Base-by-base conservation (phyloP, 202 grass and related monocot species). In the Bolboschoenoplectus hybrid region DNA sequence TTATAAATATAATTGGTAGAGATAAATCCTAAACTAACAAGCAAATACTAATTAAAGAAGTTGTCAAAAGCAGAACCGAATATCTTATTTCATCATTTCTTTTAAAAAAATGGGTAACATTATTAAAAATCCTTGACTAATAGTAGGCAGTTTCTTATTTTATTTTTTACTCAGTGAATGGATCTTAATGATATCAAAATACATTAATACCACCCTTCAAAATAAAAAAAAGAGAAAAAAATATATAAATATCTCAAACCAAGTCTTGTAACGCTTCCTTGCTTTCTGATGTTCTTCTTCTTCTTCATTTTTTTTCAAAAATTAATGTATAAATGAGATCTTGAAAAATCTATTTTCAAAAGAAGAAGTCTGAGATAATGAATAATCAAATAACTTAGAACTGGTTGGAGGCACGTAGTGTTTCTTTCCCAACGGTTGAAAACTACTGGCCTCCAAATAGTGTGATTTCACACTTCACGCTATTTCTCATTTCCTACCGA, bases 401-500 rank as follows among this genome's bases (percentile, higher is more conserved):
- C 9, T 11, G 81, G 65, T 82, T n/a, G 79, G 20, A 10, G 67
- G 67, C 63, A 45, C 62, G 46, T 52, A 44, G 35, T 55, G 66
- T 86, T 93, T 91, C 67, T 85, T 89, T 67, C 84, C 61, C 61
- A 82, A 85, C 68, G 70, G 84, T 89, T 85, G 87, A 89, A 91
- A 91, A 82, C 47, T 80, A 87, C 86, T 35, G 40, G 8, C 75
- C 83, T 50, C 74, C 67, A 82, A 70, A 87, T 76, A 55, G 75
- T 82, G 66, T 64, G 4, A 88, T 84, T 84, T 70, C 47, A 67
- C 82, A 71, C 66, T 71, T 68, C 32, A 84, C 82, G 74, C 67
- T 56, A 74, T 83, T 66, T 35, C 85, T 8, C 84, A 62, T 83
- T 88, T 90, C 88, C 63, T 68, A 89, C 86, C 86, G 85, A 91